phyloP scores from a whole-genome alignment of 164 flowering plant species.

The Aristolochia contorta region DNA sequence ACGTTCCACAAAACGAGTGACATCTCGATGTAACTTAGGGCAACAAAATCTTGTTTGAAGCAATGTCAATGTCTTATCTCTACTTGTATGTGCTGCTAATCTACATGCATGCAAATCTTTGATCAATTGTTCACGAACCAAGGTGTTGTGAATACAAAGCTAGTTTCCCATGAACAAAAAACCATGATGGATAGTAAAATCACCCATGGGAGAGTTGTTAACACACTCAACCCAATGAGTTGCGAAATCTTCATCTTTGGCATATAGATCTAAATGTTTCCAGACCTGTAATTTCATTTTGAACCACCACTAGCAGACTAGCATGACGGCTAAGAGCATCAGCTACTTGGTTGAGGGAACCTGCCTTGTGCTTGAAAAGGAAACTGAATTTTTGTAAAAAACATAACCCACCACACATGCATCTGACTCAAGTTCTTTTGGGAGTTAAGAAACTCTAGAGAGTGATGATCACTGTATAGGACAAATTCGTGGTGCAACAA shows the following conservation, averaged over 20 bases:
- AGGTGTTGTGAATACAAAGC: background rate
- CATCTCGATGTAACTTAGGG: no score
- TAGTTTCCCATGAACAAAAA: background rate
- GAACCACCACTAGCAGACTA: background rate
- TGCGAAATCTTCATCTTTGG: background rate
- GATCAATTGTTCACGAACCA: background rate
- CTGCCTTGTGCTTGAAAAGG: background rate
- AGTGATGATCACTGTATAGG: background rate
- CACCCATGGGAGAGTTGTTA: background rate
- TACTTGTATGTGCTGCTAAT: background rate
- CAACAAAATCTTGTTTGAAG: no score
- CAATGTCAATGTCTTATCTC: no score
- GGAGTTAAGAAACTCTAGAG: background rate
- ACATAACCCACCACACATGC: background rate
- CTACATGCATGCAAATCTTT: background rate
- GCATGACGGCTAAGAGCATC: background rate
- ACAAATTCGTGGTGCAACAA: conserved; percentile 2
- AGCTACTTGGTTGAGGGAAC: background rate
- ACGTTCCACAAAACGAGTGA: background rate
- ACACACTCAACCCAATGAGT: background rate
- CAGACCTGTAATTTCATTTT: no score
- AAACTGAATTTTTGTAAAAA: background rate
- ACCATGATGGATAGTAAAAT: background rate
- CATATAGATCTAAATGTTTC: no score
- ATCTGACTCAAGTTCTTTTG: background rate